Percentiles rank a stretch among this genome's conserved stretches.
phyloP scores from a whole-genome alignment of 2,329 filamentous ascomycete species.

The Fusarium penzigii region DNA sequence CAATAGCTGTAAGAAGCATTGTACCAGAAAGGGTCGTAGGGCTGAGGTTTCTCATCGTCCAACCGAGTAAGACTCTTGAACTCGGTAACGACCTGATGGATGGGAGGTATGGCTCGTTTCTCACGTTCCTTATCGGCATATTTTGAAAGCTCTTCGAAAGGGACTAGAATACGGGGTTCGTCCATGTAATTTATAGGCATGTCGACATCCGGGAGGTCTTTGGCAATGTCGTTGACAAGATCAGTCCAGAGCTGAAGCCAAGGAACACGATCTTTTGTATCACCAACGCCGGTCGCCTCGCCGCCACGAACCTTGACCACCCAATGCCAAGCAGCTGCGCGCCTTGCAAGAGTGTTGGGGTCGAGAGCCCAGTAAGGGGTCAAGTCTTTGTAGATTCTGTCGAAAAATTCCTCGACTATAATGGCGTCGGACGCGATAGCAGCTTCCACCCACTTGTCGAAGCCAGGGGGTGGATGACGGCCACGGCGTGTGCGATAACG shows the following conservation, averaged over 20 bases:
- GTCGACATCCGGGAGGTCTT: conserved; percentile 62
- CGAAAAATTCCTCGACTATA: conserved; percentile 64
- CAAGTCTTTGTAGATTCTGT: conserved; percentile 64
- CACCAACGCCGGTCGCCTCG: conserved; percentile 40
- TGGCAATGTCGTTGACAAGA: conserved; percentile 53
- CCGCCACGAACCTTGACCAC: conserved; percentile 52
- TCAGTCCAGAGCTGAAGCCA: conserved; percentile 51
- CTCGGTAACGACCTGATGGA: conserved; percentile 44
- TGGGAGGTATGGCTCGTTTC: conserved; percentile 43
- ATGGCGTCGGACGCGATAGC: conserved; percentile 54
- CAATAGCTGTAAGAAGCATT: conserved; percentile 54
- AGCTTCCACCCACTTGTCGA: conserved; percentile 60
- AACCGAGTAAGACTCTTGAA: conserved; percentile 43
- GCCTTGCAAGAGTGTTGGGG: conserved; percentile 38
- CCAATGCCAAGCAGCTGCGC: conserved; percentile 46
- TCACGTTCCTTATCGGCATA: conserved; percentile 50
- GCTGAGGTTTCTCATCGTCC: conserved; percentile 35
- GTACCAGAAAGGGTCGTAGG: conserved; percentile 51
- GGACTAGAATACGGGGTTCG: conserved; percentile 62
- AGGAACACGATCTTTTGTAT: conserved; percentile 41
- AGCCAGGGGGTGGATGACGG: conserved; percentile 64
- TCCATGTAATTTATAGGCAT: conserved; percentile 68
- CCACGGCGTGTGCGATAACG: conserved; percentile 58
- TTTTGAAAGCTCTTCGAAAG: conserved; percentile 56
- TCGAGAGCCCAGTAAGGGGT: conserved; percentile 61